Conservation (phyloP, 345 rosid genomes). For the Syzygium aqueum region DNA sequence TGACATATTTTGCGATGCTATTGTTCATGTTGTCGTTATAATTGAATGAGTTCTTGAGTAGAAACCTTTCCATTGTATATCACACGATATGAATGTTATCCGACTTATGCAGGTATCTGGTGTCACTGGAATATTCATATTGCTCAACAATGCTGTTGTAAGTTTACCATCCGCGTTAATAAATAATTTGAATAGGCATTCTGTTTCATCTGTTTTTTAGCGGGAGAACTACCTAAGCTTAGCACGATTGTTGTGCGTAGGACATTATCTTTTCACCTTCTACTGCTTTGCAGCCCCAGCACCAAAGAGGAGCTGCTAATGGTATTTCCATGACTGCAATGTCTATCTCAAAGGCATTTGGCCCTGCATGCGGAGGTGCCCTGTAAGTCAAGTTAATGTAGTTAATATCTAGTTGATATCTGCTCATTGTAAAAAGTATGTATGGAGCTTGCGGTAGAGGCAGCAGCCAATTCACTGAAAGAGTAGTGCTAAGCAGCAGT, state of each 20-base stretch:
- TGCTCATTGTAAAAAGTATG: not conserved
- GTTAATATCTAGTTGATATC: not conserved
- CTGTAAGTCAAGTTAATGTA: constrained; percentile 29
- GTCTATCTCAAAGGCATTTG: constrained; percentile 58
- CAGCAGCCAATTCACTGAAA: not conserved
- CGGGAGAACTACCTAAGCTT: not conserved
- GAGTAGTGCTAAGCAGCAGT: not conserved
- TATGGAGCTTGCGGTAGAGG: not conserved
- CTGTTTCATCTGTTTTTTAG: not conserved
- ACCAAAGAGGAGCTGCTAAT: constrained; percentile 53
- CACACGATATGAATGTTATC: not conserved
- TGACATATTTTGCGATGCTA: not conserved
- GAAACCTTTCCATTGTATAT: not conserved
- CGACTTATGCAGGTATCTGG: constrained; percentile 24
- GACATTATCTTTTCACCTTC: not conserved
- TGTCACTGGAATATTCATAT: constrained; percentile 41
- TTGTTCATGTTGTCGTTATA: not conserved
- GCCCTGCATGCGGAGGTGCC: constrained; percentile 63
- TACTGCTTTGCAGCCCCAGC: constrained; percentile 26
- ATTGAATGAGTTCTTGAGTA: not conserved
- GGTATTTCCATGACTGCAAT: constrained; percentile 57
- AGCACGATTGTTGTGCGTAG: not conserved
- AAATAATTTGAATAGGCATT: not conserved
- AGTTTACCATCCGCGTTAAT: not conserved
- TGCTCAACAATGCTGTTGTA: constrained; percentile 52